Evolutionary conservation across 169 alveolate species (phyloP).

Genomic region (Fabrea salina): DNA sequence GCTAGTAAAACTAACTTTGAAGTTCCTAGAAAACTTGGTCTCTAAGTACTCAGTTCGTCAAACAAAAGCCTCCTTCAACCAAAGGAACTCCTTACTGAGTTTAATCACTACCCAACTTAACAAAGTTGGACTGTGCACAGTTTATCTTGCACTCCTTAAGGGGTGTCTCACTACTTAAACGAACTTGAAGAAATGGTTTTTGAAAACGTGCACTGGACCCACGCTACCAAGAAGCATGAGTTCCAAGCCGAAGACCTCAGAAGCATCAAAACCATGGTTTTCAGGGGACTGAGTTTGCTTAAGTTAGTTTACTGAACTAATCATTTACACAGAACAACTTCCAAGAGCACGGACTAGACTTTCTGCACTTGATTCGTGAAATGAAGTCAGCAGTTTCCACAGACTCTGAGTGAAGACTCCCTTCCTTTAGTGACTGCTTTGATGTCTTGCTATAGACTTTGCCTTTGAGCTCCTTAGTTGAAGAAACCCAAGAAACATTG

Average conservation of each 20-base stretch:
- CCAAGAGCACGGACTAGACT: neutral
- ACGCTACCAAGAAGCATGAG: neutral
- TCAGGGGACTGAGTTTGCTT: neutral
- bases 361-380: neutral
- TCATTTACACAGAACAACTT: neutral
- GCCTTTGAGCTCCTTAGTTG: neutral
- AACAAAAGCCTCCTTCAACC: neutral
- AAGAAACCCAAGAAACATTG: neutral
- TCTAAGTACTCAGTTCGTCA: neutral
- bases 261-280: neutral
- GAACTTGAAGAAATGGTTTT: neutral
- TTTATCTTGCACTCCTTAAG: neutral
- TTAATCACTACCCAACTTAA: slow-evolving; percentile 5
- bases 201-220: neutral
- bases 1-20: neutral
- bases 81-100: neutral
- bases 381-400: neutral
- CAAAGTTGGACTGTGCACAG: neutral
- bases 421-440: slow-evolving; percentile 15
- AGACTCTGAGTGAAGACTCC: neutral
- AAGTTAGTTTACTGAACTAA: neutral
- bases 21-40: neutral
- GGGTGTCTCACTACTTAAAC: neutral
- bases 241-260: neutral
- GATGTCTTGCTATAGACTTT: neutral